Percentiles rank a stretch among this genome's conserved stretches.
These are phyloP conservation scores for Pythium aristosporum DNA, from an alignment of 352 stramenopile species.

Conservation along the genomic window DNA sequence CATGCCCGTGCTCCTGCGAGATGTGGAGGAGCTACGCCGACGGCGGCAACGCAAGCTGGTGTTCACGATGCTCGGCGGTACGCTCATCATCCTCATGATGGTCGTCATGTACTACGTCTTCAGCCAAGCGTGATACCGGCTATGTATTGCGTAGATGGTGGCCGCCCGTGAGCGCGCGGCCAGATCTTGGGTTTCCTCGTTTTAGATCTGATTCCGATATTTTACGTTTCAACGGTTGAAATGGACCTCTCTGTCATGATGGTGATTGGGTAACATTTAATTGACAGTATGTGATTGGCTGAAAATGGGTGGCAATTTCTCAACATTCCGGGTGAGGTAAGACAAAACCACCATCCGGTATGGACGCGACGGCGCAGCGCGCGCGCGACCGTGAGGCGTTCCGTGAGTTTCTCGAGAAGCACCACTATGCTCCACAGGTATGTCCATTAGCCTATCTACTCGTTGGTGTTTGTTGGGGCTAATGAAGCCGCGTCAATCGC, in stretches of 20 bases:
- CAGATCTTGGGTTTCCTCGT: not conserved
- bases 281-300: not conserved
- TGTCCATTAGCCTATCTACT: not conserved
- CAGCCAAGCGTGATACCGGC: conserved; percentile 21
- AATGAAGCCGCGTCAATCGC: not conserved
- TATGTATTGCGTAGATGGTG: not conserved
- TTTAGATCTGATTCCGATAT: conserved; percentile 18
- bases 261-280: conserved; percentile 4
- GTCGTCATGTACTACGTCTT: conserved; percentile 82
- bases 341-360: not conserved
- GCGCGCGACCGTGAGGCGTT: conserved; percentile 39
- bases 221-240: conserved; percentile 14
- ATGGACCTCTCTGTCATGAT: not conserved
- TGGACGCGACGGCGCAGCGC: conserved; percentile 25
- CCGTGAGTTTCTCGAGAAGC: conserved; percentile 41
- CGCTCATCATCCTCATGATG: conserved; percentile 70
- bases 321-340: not conserved
- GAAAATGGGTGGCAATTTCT: not conserved
- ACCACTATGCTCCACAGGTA: conserved; percentile 43
- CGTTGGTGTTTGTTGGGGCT: not conserved
- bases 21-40: conserved; percentile 61
- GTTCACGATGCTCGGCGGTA: conserved; percentile 62
- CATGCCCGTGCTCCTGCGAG: conserved; percentile 51
- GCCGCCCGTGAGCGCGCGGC: not conserved
- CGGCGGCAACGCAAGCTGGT: conserved; percentile 66